A percentile compares a stretch with the other conserved stretches of the same genome.
These are phyloP conservation scores for Diaporthe ampelina DNA, from an alignment of 2,329 filamentous ascomycete genomes.

Conservation along the genomic window DNA sequence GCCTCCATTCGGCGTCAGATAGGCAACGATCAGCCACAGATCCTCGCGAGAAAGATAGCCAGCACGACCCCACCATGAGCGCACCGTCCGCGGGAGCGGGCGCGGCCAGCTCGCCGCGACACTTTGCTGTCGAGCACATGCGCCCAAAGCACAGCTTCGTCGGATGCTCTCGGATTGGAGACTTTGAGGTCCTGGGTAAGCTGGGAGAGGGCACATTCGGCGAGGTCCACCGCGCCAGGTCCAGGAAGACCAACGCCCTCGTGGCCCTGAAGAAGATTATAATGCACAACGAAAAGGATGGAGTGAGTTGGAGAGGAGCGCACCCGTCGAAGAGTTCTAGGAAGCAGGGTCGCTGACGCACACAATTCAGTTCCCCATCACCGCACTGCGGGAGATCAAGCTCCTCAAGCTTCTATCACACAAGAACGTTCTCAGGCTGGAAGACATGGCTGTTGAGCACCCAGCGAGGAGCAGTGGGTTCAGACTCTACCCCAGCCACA, in stretches of 20 bases:
- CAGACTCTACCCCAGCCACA: constrained; percentile 32
- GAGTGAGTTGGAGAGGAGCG: constrained; percentile 65
- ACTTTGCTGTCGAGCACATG: constrained; percentile 69
- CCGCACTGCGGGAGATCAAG: constrained; percentile 96
- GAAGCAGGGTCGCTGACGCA: constrained; percentile 36
- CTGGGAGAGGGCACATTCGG: constrained; percentile 97
- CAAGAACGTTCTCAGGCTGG: constrained; percentile 85
- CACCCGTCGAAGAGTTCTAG: not conserved
- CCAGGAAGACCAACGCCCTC: constrained; percentile 78
- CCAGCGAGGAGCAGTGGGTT: constrained; percentile 70
- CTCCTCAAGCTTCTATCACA: constrained; percentile 96
- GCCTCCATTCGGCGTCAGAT: not conserved
- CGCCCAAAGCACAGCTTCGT: constrained; percentile 75
- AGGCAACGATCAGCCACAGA: not conserved
- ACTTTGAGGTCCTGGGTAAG: constrained; percentile 85
- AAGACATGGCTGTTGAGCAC: constrained; percentile 96
- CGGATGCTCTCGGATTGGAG: constrained; percentile 86
- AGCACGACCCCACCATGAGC: constrained; percentile 45
- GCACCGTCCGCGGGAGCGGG: constrained; percentile 40
- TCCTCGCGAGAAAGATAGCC: not conserved
- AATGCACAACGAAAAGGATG: constrained; percentile 99
- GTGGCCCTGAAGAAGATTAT: constrained; percentile 98
- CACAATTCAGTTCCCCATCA: constrained; percentile 85
- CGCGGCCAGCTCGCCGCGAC: constrained; percentile 61
- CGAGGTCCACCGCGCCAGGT: constrained; percentile 92